phyloP scores from a whole-genome alignment of 306 rosid genomes.

The Medicago arabica region DNA sequence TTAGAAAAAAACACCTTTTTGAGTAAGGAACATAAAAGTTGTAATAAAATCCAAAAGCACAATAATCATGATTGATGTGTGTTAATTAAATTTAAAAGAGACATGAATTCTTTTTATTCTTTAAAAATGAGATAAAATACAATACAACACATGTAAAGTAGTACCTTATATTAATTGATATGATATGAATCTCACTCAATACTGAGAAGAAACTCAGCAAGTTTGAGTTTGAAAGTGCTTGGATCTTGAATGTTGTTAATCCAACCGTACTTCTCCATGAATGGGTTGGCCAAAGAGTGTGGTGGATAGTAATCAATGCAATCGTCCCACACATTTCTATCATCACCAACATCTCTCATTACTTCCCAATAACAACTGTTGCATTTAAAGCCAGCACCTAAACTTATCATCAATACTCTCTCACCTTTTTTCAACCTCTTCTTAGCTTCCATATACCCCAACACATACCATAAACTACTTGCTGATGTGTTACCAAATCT shows the following conservation, averaged over 20 bases:
- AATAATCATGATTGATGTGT: slow-evolving; percentile 1
- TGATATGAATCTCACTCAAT: neutral
- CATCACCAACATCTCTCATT: slow-evolving; percentile 54
- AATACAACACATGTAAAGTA: neutral
- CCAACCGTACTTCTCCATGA: slow-evolving; percentile 88
- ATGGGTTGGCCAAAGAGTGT: slow-evolving; percentile 71
- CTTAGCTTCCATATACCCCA: slow-evolving; percentile 93
- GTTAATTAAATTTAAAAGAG: neutral
- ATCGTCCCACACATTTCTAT: slow-evolving; percentile 75
- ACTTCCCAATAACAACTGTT: slow-evolving; percentile 90
- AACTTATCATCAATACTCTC: slow-evolving; percentile 83
- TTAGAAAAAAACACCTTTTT: slow-evolving; percentile 39
- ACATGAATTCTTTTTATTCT: neutral
- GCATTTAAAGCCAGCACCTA: slow-evolving; percentile 97
- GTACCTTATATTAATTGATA: neutral
- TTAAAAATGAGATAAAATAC: neutral
- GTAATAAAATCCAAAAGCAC: slow-evolving; percentile 15
- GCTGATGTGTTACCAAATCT: slow-evolving; percentile 94
- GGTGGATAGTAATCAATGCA: slow-evolving; percentile 80
- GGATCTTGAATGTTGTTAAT: slow-evolving; percentile 59
- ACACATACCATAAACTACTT: slow-evolving; percentile 83
- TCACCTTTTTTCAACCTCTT: slow-evolving; percentile 73
- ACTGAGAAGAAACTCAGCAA: slow-evolving; percentile 27
- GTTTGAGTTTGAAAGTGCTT: slow-evolving; percentile 48
- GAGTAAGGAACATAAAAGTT: slow-evolving; percentile 44